Evolutionary conservation across 768 basidiomycete species (phyloP), one percentile per base, ranked within the genome.

Genomic region (Antrodiella citrinella): DNA sequence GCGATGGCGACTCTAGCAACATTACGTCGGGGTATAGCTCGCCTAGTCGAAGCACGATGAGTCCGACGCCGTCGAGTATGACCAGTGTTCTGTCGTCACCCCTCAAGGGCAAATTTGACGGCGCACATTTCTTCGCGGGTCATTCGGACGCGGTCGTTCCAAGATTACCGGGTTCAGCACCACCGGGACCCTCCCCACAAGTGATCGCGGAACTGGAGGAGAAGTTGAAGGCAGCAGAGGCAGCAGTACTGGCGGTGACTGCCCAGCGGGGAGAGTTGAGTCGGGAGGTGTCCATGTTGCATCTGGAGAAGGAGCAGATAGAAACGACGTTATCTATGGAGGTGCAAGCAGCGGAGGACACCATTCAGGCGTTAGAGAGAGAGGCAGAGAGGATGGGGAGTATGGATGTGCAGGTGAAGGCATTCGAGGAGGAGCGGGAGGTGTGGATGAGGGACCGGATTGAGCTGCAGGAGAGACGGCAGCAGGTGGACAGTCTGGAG

Each of bases 71-170:
- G 22, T 76, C 75, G 5, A 73, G 74, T 22, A 65, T 67, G 19
- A 67, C 71, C 22, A 75, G 72, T 42, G 54, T 65, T 12, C 65
- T 70, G 2, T 69, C 74, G 1, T 65, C 73, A 11, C 68, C 77
- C 4, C 68, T 74, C n/a, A 72, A 70, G 39, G 57, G 69, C 7
- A 80, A 78, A 35, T 93, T 93, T 62, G 87, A 89, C 48, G 88
- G 88, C 11, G 80, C 84, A 0, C 89, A 91, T 67, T 72, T 92
- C 48, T 91, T 91, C 55, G 87, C 91, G 0, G 90, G 91, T 0
- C 86, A 91, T 56, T 80, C 77, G 3, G 75, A 81, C 41, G 76
- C 86, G 3, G 67, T 86, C 15, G 69, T 85, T 0, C 86, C 86
- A 0, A 67, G 63, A 42, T 40, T 46, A 4, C 52, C 58, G 59